Evolutionary conservation across 257 asterid species (phyloP).

Genomic region (Solanum piurae): DNA sequence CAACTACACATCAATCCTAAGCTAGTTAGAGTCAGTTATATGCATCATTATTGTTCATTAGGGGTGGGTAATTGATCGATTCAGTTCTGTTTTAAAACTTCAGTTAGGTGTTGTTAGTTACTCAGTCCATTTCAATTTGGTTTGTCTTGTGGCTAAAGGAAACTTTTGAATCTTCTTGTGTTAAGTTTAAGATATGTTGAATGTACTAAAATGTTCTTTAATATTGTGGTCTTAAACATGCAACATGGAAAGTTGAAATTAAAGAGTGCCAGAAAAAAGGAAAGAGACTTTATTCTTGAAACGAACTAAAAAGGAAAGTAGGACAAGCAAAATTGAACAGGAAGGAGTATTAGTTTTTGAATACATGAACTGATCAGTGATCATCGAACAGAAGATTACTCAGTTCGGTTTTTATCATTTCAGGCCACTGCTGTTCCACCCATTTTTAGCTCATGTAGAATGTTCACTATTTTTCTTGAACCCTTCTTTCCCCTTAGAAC

Average conservation of each 20-base stretch:
- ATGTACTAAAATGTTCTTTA: neutral
- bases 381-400: neutral
- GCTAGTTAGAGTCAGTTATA: neutral
- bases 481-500: neutral
- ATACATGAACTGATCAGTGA: neutral
- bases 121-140: neutral
- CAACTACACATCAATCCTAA: neutral
- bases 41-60: neutral
- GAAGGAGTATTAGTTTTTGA: neutral
- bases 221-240: neutral
- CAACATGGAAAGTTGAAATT: neutral
- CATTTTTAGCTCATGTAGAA: neutral
- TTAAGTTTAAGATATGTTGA: neutral
- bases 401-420: neutral
- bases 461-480: neutral
- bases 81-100: neutral
- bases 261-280: neutral
- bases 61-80: neutral
- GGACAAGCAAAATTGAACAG: neutral
- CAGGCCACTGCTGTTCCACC: neutral
- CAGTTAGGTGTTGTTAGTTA: neutral
- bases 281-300: neutral
- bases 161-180: neutral
- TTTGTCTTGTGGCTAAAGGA: neutral
- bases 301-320: neutral